Evolutionary conservation across 2,329 filamentous ascomycete species (phyloP), one percentile per base, ranked within the genome.

Genomic region (Arthrocladium fulminans): DNA sequence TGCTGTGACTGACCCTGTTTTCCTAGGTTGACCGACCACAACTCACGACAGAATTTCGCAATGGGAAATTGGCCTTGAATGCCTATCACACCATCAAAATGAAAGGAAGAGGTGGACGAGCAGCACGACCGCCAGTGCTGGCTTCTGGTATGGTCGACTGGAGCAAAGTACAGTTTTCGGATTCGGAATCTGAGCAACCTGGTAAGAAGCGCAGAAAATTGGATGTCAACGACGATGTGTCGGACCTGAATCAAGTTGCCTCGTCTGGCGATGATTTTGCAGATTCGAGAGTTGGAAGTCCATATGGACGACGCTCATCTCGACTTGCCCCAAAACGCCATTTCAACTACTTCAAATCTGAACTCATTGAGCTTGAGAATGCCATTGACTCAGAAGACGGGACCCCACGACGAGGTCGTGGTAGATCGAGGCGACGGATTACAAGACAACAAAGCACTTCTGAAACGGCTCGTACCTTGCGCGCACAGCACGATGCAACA

Each of bases 131-230:
- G n/a, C 32, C 32, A 19, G 25, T 38, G 22, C 22, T 38, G n/a
- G 6, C 22, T 3, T 30, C 48, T 15, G 48, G 48, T 24, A 35
- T 51, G 23, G 25, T 47, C 40, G 32, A 56, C 17, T 49, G 46
- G 54, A 48, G 22, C 9, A 45, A 24, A 3, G 51, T 58, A n/a
- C 10, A 48, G 20, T 22, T 51, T n/a, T 52, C 53, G 34, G 54
- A 56, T 29, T 51, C 57, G 4, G 44, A 47, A 19, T 10, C 6
- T n/a, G 52, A 52, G 24, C 52, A 54, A 20, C 38, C 51, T 3
- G 19, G 23, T 41, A 48, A 52, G 12, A 45, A 50, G 32, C 27
- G 44, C 29, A 41, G 30, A 38, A 40, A 49, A 19, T 39, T 22
- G 6, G 39, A 42, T 39, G 27, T 37, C 9, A 48, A 50, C 10